These are phyloP conservation scores for Scedosporium apiospermum DNA, from an alignment of 2,329 filamentous ascomycete species.

Conservation along the genomic window DNA sequence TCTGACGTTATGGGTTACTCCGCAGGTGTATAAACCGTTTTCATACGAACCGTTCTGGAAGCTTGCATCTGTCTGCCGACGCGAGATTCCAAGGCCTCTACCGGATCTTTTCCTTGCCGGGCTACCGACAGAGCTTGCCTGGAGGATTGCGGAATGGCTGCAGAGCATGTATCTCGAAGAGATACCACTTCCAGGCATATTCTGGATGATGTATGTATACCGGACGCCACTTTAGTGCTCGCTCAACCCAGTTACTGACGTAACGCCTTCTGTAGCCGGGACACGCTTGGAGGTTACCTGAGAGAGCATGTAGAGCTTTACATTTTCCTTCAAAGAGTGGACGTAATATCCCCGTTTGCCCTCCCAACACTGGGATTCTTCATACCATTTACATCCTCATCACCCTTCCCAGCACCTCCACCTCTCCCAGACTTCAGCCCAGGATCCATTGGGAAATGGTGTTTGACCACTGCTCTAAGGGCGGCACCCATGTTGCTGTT, in stretches of 20 bases:
- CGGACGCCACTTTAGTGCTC: neutral
- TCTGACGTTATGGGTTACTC: neutral
- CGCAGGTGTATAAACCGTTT: slow-evolving; percentile 41
- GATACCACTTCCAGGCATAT: neutral
- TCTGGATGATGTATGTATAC: slow-evolving; percentile 1
- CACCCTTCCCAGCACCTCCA: slow-evolving; percentile 38
- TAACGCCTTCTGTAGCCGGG: neutral
- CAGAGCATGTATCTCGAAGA: slow-evolving; percentile 9
- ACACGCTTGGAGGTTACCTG: slow-evolving; percentile 22
- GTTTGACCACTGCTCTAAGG: slow-evolving; percentile 29
- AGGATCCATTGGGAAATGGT: slow-evolving; percentile 32
- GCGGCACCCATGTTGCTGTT: slow-evolving; percentile 38
- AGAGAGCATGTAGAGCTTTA: slow-evolving; percentile 42
- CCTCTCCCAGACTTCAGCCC: slow-evolving; percentile 26
- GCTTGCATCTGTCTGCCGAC: slow-evolving; percentile 19
- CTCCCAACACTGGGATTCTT: slow-evolving; percentile 41
- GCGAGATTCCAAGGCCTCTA: slow-evolving; percentile 23
- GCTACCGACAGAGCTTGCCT: slow-evolving; percentile 27
- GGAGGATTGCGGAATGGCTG: slow-evolving; percentile 13
- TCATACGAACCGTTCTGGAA: slow-evolving; percentile 38
- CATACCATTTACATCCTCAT: slow-evolving; percentile 42
- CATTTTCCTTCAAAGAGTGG: slow-evolving; percentile 41
- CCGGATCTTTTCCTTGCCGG: slow-evolving; percentile 25
- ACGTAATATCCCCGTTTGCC: slow-evolving; percentile 29
- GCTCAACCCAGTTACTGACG: slow-evolving; percentile 10